Conservation (phyloP, 805 yeast genomes). For the Yamadazyma scolyti region DNA sequence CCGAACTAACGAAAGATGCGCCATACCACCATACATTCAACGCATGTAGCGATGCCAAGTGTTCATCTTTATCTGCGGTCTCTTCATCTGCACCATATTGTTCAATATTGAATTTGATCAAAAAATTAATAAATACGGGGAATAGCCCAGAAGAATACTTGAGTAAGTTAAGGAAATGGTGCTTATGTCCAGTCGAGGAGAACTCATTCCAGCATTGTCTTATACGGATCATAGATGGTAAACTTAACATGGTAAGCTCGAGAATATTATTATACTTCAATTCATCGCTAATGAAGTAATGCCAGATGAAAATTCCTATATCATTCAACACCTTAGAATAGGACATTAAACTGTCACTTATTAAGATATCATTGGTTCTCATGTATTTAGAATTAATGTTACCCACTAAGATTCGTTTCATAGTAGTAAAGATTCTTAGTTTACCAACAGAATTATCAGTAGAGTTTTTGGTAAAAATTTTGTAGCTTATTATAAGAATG, state of each 20-base stretch:
- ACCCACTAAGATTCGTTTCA: conserved; percentile 55
- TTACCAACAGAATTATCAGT: conserved; percentile 30
- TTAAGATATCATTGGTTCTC: conserved; percentile 74
- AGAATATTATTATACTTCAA: conserved; percentile 23
- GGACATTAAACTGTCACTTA: conserved; percentile 83
- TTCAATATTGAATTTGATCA: conserved; percentile 17
- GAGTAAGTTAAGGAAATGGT: conserved; percentile 65
- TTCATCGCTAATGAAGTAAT: conserved; percentile 33
- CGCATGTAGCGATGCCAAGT: conserved; percentile 13
- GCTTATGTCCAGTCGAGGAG: conserved; percentile 41
- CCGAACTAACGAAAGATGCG: conserved; percentile 55
- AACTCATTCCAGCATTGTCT: conserved; percentile 80
- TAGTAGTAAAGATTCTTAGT: conserved; percentile 43
- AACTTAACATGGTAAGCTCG: conserved; percentile 29
- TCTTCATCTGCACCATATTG: conserved; percentile 8
- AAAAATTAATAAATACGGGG: conserved; percentile 28
- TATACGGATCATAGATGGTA: conserved; percentile 75
- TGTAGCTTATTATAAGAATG: conserved; percentile 27
- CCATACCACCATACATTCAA: conserved; percentile 43
- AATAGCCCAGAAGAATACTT: conserved; percentile 67
- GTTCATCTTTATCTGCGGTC: conserved; percentile 8
- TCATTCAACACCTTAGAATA: conserved; percentile 77
- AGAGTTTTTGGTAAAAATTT: conserved; percentile 29
- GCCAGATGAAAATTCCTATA: conserved; percentile 51
- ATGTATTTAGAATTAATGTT: conserved; percentile 51